These are phyloP conservation scores for Asterionellopsis glacialis DNA, from an alignment of 108 stramenopile species.

Conservation along the genomic window DNA sequence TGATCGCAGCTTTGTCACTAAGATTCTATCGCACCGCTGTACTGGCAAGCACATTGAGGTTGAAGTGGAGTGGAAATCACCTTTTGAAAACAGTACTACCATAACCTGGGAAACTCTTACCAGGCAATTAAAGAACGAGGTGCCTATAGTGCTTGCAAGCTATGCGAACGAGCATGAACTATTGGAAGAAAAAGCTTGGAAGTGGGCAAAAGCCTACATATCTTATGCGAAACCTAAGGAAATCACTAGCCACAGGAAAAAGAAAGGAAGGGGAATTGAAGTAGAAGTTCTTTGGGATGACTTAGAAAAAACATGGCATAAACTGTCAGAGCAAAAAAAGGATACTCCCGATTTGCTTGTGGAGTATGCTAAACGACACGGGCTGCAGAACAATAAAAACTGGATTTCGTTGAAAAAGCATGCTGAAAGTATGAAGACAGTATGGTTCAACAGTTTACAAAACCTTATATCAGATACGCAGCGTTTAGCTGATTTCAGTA, in stretches of 20 bases:
- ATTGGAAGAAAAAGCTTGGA: neutral
- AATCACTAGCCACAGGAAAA: neutral
- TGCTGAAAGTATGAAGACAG: neutral
- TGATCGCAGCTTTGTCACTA: neutral
- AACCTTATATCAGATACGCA: neutral
- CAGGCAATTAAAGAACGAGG: neutral
- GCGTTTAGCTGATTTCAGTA: neutral
- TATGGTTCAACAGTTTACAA: conserved; percentile 7
- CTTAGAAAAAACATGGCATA: neutral
- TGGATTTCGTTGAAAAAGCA: neutral
- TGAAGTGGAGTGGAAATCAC: neutral
- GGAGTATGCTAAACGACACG: neutral
- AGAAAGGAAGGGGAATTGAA: neutral
- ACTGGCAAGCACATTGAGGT: neutral
- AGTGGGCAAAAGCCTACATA: neutral
- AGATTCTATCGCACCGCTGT: neutral
- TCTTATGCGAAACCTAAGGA: neutral
- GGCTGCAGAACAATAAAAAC: neutral
- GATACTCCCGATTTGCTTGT: conserved; percentile 1
- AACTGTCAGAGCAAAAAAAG: neutral
- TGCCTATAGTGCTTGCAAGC: neutral
- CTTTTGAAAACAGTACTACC: too few relatives aligned
- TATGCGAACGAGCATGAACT: neutral
- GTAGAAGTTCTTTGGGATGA: neutral
- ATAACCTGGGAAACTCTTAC: neutral